phyloP scores from a whole-genome alignment of 352 stramenopile genomes.

The Pythium folliculosum region DNA sequence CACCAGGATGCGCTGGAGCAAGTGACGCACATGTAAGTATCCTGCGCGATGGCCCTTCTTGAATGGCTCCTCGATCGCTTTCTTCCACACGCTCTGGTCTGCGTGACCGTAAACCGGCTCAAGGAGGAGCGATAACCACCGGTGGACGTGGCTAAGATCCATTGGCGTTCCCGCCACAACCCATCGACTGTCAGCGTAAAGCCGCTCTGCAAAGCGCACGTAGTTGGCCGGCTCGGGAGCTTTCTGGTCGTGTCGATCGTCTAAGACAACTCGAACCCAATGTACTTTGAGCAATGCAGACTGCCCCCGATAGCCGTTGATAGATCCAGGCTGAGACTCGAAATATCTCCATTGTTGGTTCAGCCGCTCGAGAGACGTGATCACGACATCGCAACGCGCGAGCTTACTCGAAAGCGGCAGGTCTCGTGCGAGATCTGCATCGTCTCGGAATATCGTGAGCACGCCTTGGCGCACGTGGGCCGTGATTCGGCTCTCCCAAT shows the following conservation, averaged over 20 bases:
- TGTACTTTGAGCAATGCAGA: slow-evolving; percentile 61
- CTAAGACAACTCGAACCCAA: slow-evolving; percentile 91
- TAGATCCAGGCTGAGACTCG: slow-evolving; percentile 56
- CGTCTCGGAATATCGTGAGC: slow-evolving; percentile 14
- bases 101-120: slow-evolving; percentile 78
- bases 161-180: slow-evolving; percentile 97
- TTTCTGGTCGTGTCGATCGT: slow-evolving; percentile 94
- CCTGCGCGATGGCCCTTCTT: slow-evolving; percentile 49
- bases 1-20: slow-evolving; percentile 92
- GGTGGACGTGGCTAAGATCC: slow-evolving; percentile 87
- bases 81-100: slow-evolving; percentile 66
- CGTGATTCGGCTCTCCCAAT: slow-evolving; percentile 64
- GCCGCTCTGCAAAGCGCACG: slow-evolving; percentile 74
- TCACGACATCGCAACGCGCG: slow-evolving; percentile 58
- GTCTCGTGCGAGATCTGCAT: slow-evolving; percentile 22
- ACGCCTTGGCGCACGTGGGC: not conserved
- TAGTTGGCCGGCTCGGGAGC: slow-evolving; percentile 47
- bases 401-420: slow-evolving; percentile 46
- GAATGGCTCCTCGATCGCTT: slow-evolving; percentile 68
- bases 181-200: slow-evolving; percentile 88
- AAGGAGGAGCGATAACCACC: slow-evolving; percentile 89
- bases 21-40: slow-evolving; percentile 68
- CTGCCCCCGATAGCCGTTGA: slow-evolving; percentile 38
- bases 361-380: slow-evolving; percentile 67
- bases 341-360: slow-evolving; percentile 57